Evolutionary conservation across 2,329 filamentous ascomycete genomes (phyloP).

Genomic region (Trichoderma afroharzianum): DNA sequence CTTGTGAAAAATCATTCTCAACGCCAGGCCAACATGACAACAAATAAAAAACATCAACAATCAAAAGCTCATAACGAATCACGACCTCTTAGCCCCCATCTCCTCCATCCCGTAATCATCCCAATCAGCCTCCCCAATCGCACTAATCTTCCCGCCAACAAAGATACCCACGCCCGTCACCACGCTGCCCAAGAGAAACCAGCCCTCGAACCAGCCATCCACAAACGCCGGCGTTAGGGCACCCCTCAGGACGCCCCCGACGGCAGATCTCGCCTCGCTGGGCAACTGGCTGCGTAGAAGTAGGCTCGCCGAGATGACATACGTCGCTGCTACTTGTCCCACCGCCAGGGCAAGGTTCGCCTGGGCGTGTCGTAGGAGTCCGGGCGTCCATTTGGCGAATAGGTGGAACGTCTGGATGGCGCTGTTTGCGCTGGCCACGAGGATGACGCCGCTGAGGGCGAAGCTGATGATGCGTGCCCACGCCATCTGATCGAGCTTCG

Average conservation of each 20-base stretch:
- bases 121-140: conserved; percentile 51
- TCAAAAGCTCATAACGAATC: conserved; percentile 2
- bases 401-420: conserved; percentile 83
- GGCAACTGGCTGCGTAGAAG: conserved; percentile 76
- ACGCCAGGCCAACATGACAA: conserved; percentile 3
- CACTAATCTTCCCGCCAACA: conserved; percentile 60
- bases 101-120: conserved; percentile 63
- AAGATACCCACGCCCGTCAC: conserved; percentile 69
- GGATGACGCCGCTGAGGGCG: conserved; percentile 75
- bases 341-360: conserved; percentile 76
- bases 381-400: conserved; percentile 71
- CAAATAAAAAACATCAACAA: not conserved
- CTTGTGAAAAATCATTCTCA: not conserved
- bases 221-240: conserved; percentile 66
- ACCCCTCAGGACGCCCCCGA: conserved; percentile 72
- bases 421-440: conserved; percentile 75
- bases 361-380: conserved; percentile 67
- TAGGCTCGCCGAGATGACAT: conserved; percentile 77
- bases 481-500: conserved; percentile 72
- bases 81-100: conserved; percentile 65
- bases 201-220: conserved; percentile 81
- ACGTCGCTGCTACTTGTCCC: conserved; percentile 77
- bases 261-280: conserved; percentile 69
- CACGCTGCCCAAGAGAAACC: conserved; percentile 69
- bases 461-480: conserved; percentile 87